phyloP scores from a whole-genome alignment of 192 early-diverging fungal genomes.

The Coemansia sp. region DNA sequence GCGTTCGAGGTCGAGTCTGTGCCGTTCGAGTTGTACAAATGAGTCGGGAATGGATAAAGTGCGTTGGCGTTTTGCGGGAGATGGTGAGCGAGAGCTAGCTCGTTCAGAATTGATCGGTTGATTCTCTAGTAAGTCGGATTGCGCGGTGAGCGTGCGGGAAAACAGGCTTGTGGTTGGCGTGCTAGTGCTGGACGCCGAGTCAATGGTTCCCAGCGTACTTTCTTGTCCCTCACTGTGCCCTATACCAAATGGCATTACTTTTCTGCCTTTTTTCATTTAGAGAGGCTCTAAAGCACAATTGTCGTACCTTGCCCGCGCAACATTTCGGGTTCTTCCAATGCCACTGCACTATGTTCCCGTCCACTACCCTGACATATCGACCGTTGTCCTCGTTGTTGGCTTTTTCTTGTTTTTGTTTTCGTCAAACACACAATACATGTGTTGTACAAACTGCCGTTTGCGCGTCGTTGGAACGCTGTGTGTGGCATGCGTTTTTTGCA shows the following conservation, averaged over 20 bases:
- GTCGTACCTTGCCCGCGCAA: no score
- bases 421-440: slow-evolving; percentile 27
- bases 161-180: neutral
- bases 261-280: no score
- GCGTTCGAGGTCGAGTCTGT: slow-evolving; percentile 22
- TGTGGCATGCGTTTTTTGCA: slow-evolving; percentile 33
- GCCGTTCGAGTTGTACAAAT: slow-evolving; percentile 23
- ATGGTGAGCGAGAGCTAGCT: no score
- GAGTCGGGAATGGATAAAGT: slow-evolving; percentile 7
- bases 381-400: slow-evolving; percentile 7
- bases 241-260: neutral
- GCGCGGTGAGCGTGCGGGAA: neutral
- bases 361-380: neutral
- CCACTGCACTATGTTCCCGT: neutral
- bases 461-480: slow-evolving; percentile 23
- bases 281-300: no score
- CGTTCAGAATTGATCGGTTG: neutral
- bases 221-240: neutral
- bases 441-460: slow-evolving; percentile 34
- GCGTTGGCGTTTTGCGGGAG: no score
- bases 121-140: neutral
- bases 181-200: neutral
- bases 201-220: neutral
- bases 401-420: slow-evolving; percentile 25
- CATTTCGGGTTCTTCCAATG: neutral